Percentiles rank a stretch among this genome's conserved stretches.
Evolutionary conservation across 441 rosid genomes (phyloP).

Genomic region (Gossypium schwendimanii): DNA sequence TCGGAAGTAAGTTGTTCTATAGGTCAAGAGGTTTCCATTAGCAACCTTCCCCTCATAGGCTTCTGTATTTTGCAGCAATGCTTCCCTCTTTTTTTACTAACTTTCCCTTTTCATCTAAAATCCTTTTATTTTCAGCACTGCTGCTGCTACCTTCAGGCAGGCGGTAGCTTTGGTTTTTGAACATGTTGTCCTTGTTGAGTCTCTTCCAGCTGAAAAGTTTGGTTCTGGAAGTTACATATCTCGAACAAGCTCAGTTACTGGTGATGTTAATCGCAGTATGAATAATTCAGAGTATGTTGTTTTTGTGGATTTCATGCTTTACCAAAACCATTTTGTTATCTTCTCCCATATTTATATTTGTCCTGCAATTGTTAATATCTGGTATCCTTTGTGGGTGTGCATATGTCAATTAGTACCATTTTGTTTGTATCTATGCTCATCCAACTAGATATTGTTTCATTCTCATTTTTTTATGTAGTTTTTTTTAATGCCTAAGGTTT

Average conservation of each 20-base stretch:
- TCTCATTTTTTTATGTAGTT: not conserved
- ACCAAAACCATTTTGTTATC: not conserved
- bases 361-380: constrained; percentile 10
- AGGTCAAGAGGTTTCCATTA: constrained; percentile 7
- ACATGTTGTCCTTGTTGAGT: constrained; percentile 73
- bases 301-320: constrained; percentile 12
- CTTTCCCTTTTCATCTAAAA: constrained; percentile 13
- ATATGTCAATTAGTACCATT: not conserved
- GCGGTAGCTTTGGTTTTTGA: constrained; percentile 96
- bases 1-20: constrained; percentile 64
- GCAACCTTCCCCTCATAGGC: constrained; percentile 9
- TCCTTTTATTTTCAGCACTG: constrained; percentile 58
- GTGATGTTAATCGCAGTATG: constrained; percentile 76
- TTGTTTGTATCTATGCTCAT: constrained; percentile 1
- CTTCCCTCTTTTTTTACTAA: constrained; percentile 11
- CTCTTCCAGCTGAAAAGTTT: constrained; percentile 72
- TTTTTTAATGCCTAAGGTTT: not conserved
- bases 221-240: constrained; percentile 55
- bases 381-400: not conserved
- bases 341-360: not conserved
- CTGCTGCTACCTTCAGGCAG: constrained; percentile 99
- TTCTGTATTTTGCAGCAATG: constrained; percentile 11
- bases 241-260: constrained; percentile 76
- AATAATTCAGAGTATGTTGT: constrained; percentile 64
- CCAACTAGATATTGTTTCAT: not conserved